Evolutionary conservation across 169 alveolate genomes (phyloP), one percentile per base, ranked within the genome.

Genomic region (Plasmodium gallinaceum): DNA sequence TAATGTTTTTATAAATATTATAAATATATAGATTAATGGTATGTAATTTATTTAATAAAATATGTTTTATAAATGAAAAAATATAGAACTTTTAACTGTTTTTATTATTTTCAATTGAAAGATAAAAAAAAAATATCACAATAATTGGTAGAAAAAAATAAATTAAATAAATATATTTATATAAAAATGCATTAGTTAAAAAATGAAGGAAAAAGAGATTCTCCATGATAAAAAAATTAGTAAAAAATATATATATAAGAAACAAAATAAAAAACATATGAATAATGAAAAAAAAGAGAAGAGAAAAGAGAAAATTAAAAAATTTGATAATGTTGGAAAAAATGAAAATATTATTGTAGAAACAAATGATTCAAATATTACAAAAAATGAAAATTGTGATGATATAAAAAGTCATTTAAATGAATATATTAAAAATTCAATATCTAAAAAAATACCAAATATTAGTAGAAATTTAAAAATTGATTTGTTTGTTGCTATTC

Each of bases 381-480:
- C 18, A 10, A 26, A 22, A 8, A 54, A 10, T 3, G 45, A 24
- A n/a, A 24, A 14, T 43, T 2, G 32, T 7, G 85, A 18, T 24
- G 57, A 72, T 14, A 32, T 10, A 54, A 72, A 51, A 24, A 39
- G 7, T 6, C 32, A 52, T 9, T n/a, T 72, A 7, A 78, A 68
- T 80, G 80, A 80, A 52, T 80, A 54, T 9, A 80, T 80, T 32
- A 57, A 65, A 42, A 12, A 20, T 37, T 48, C 16, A 14, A 80
- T 80, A 51, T 12, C 68, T 10, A 65, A 65, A 39, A 51, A 73
- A 52, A 80, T 80, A 68, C 90, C 90, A 52, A 80, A 80, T 18
- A 65, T 80, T 22, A 80, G 90, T 46, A 80, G 90, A 58, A 43
- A 80, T 57, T 80, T 80, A 68, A 57, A 69, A 43, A 60, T 80